Evolutionary conservation across 2,329 filamentous ascomycete species (phyloP).

Genomic region (Myriosclerotinia scirpicola): DNA sequence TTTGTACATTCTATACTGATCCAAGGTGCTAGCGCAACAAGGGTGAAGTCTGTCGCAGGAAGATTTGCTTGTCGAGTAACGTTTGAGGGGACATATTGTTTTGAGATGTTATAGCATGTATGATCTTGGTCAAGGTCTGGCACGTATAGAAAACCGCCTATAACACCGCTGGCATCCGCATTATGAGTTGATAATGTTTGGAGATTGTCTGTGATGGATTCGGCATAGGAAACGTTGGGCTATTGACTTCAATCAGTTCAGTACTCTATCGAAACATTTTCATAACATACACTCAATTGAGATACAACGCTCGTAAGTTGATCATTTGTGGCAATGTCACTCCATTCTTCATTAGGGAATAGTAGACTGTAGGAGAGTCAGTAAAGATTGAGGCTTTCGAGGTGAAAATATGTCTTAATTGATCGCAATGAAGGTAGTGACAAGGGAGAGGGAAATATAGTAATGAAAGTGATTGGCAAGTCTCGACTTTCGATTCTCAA

Average conservation of each 20-base stretch:
- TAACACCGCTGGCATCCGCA: slow-evolving; percentile 57
- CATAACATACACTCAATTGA: slow-evolving; percentile 34
- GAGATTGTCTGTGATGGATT: slow-evolving; percentile 56
- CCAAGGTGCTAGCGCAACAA: slow-evolving; percentile 87
- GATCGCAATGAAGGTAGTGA: background rate
- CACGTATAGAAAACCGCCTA: slow-evolving; percentile 82
- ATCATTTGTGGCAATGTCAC: slow-evolving; percentile 26
- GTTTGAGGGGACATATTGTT: slow-evolving; percentile 69
- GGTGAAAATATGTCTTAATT: background rate
- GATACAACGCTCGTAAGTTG: slow-evolving; percentile 29
- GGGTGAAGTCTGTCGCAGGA: slow-evolving; percentile 64
- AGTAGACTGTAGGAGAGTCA: slow-evolving; percentile 34
- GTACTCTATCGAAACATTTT: background rate
- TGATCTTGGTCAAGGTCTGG: slow-evolving; percentile 63
- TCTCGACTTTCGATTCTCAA: background rate
- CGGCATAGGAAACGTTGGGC: slow-evolving; percentile 38
- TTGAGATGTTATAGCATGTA: slow-evolving; percentile 62
- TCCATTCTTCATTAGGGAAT: slow-evolving; percentile 39
- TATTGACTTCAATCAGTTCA: slow-evolving; percentile 23
- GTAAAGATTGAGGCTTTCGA: slow-evolving; percentile 17
- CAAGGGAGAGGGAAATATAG: background rate
- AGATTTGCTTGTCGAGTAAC: slow-evolving; percentile 73
- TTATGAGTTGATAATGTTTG: slow-evolving; percentile 74
- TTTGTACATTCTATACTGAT: slow-evolving; percentile 69
- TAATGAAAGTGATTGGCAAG: background rate